Percentiles rank a stretch among this genome's conserved stretches.
These are phyloP conservation scores for Aureobasidium melanogenum DNA, from an alignment of 2,329 filamentous ascomycete genomes.

Conservation along the genomic window DNA sequence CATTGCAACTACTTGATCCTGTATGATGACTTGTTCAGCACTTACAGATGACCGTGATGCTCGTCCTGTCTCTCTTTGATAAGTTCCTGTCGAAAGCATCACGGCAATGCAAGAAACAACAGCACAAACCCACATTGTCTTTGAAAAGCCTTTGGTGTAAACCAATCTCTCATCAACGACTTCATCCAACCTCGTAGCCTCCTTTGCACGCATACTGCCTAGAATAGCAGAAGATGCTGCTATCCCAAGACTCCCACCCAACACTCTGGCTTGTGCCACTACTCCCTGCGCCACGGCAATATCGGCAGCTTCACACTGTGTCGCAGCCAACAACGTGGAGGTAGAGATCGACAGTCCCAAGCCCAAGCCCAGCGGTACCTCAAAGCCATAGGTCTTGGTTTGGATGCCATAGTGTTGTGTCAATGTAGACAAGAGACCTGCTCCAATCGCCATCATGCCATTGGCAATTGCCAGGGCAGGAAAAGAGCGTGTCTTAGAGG, in stretches of 20 bases:
- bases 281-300: neutral
- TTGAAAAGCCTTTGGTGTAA: neutral
- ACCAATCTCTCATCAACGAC: neutral
- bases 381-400: neutral
- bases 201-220: neutral
- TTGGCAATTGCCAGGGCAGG: neutral
- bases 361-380: neutral
- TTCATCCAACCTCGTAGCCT: too few relatives aligned
- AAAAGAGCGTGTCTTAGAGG: neutral
- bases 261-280: neutral
- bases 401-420: neutral
- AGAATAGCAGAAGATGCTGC: neutral
- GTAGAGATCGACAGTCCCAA: neutral
- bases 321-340: neutral
- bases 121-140: neutral
- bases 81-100: neutral
- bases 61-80: neutral
- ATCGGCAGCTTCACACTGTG: neutral
- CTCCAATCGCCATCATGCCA: neutral
- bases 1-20: neutral
- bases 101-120: neutral
- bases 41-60: neutral
- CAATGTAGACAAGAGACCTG: neutral
- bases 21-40: too few relatives aligned
- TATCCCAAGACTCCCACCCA: neutral